A percentile compares a stretch with the other conserved stretches of the same genome.
These are phyloP conservation scores for Penicillium steckii DNA, from an alignment of 495 filamentous ascomycete genomes.

Conservation along the genomic window DNA sequence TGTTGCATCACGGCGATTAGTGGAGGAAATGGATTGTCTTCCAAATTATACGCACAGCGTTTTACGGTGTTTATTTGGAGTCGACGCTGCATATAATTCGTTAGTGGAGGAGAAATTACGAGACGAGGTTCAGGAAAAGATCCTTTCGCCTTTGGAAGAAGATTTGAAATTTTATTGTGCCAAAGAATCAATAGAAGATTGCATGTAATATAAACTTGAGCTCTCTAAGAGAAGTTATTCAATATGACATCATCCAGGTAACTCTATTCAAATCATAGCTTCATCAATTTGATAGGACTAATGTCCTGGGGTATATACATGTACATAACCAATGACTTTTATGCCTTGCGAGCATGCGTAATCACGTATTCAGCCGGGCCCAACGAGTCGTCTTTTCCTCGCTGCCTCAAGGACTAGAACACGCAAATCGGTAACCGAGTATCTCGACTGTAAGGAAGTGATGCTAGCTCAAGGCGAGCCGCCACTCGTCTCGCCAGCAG, in stretches of 20 bases:
- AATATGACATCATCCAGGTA: background rate
- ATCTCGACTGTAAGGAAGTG: too few relatives aligned
- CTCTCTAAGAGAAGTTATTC: too few relatives aligned
- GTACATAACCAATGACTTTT: constrained; percentile 4
- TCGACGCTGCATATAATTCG: background rate
- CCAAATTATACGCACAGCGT: background rate
- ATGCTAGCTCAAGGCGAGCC: too few relatives aligned
- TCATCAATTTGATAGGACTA: background rate
- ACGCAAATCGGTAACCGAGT: too few relatives aligned
- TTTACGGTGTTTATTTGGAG: background rate
- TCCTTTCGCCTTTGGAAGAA: background rate
- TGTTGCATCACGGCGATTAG: background rate
- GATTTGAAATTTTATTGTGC: background rate
- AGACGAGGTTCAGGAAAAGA: background rate
- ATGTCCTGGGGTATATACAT: constrained; percentile 15
- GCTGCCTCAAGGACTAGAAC: too few relatives aligned
- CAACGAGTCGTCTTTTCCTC: too few relatives aligned
- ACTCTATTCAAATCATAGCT: background rate
- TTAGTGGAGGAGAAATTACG: background rate
- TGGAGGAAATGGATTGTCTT: background rate
- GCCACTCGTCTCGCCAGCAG: too few relatives aligned
- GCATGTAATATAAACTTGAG: too few relatives aligned
- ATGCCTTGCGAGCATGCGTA: constrained; percentile 2
- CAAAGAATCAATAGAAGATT: background rate
- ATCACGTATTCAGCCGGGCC: too few relatives aligned